Base-by-base conservation (phyloP, 176 grass and related monocot species). In the Musa schizocarpa region DNA sequence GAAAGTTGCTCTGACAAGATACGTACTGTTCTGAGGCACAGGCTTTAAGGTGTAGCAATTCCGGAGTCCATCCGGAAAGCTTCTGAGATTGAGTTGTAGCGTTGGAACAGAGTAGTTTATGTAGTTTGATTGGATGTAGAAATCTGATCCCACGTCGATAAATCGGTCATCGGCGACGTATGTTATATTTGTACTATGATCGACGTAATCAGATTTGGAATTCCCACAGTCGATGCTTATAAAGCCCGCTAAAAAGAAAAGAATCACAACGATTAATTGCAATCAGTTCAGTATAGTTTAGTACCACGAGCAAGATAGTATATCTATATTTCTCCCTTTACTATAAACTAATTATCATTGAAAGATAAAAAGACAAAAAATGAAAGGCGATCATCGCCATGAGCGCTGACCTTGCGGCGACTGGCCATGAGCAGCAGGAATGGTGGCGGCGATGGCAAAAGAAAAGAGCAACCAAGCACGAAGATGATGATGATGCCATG, bases 11-110 rank as follows among this genome's bases (percentile, higher is more conserved):
- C 62, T 20, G 7, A 65, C 19, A 1, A 65, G 70, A 53, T 73
- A 54, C 48, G 21, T 73, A 5, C 9, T 11, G n/a, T 53, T 22
- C 2, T 8, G 19, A n/a, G 16, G 0, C 13, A 53, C 48, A 2
- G 70, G 19, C 49, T 53, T 11, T 21, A 73, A 53, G 50, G 70
- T 73, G 48, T 73, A 73, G 49, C 70, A 73, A 53, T 73, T 73
- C 50, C 70, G 43, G 10, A 11, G 19, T n/a, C 50, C 70, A 2
- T 21, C 9, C 1, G 70, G 70, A 13, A 73, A 73, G 50, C 70
- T 73, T 19, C 62, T 65, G 22, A 65, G 17, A 19, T 13, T 65
- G 16, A 65, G 21, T 65, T 9, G 9, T 65, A 25, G 48, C 1
- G 1, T 53, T 14, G 48, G 70, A 21, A 53, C 8, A 11, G 6